Conservation (phyloP, 148 eudicot species). For the Dysphania ambrosioides region DNA sequence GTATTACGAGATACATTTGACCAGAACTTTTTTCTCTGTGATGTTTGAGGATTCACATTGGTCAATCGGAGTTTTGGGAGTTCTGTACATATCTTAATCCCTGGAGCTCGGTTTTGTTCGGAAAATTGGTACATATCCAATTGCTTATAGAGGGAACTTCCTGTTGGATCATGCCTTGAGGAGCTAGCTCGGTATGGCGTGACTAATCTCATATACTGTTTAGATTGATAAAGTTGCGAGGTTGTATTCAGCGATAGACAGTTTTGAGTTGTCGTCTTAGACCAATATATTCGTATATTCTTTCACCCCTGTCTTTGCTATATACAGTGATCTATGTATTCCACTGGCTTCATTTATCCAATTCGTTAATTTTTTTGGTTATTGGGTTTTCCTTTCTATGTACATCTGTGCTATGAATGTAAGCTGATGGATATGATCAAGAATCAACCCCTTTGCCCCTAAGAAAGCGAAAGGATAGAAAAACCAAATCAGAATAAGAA, state of each 20-base stretch:
- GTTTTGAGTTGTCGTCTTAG: constrained; percentile 16
- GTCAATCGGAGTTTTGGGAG: constrained; percentile 33
- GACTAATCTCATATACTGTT: too few species aligned
- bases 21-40: constrained; percentile 25
- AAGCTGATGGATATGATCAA: neutral
- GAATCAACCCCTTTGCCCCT: too few species aligned
- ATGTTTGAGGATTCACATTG: constrained; percentile 24
- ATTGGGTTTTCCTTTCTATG: neutral
- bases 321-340: constrained; percentile 18
- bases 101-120: constrained; percentile 28
- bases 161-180: too few species aligned
- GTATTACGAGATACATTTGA: constrained; percentile 18
- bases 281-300: constrained; percentile 30
- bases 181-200: too few species aligned
- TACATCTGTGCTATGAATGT: constrained; percentile 5
- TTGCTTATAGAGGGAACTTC: constrained; percentile 18
- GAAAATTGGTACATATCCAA: constrained; percentile 27
- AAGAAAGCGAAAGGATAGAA: neutral
- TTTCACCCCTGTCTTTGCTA: constrained; percentile 24
- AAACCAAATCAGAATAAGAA: neutral
- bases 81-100: constrained; percentile 35
- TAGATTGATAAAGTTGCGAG: constrained; percentile 25
- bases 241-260: constrained; percentile 15
- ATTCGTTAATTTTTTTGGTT: constrained; percentile 23
- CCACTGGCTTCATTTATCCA: constrained; percentile 20